Evolutionary conservation across 2,329 filamentous ascomycete genomes (phyloP), one percentile per base, ranked within the genome.

Genomic region (Escovopsis sp.): DNA sequence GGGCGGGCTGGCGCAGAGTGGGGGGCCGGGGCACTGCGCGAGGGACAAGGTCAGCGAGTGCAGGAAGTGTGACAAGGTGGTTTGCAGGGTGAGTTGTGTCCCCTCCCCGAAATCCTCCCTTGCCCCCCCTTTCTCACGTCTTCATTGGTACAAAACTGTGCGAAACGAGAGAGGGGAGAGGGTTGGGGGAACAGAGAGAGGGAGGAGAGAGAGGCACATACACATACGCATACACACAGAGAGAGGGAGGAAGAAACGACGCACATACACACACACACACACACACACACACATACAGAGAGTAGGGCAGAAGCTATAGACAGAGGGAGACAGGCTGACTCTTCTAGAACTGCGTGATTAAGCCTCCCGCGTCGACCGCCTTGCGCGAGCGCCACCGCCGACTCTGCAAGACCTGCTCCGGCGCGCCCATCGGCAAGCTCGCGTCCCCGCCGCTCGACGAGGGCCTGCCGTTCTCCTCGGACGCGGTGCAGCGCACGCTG

Each of bases 41-140:
- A 69, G 84, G 41, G 88, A 94, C 55, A 72, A 93, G 72, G 88
- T 96, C 5, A 72, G 68, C 29, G 78, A 80, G 45, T 94, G 88
- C 55, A 73, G 84, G 37, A 71, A 77, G 42, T 96, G 88, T 54
- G 71, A 70, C 27, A 74, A 62, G 19, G 68, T 86, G 18, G 75
- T 94, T 37, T 96, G 88, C 56, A 72, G 88, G 58, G 86, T 92
- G 69, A 54, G 72, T 56, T 21, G 21, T 11, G 8, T 21, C 32
- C 11, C 33, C 14, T 6, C 13, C 16, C 11, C 30, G 3, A 19
- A 23, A 13, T 13, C 17, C 11, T 19, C 8, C n/a, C n/a, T 15
- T 11, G 8, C 3, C 3, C 21, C 21, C 21, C 21, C 21, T 25
- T 4, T 25, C 1, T 8, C 8, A 8, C 21, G 9, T 25, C 21